phyloP scores from a whole-genome alignment of 768 basidiomycete genomes.

The Rhodotorula babjevae region DNA sequence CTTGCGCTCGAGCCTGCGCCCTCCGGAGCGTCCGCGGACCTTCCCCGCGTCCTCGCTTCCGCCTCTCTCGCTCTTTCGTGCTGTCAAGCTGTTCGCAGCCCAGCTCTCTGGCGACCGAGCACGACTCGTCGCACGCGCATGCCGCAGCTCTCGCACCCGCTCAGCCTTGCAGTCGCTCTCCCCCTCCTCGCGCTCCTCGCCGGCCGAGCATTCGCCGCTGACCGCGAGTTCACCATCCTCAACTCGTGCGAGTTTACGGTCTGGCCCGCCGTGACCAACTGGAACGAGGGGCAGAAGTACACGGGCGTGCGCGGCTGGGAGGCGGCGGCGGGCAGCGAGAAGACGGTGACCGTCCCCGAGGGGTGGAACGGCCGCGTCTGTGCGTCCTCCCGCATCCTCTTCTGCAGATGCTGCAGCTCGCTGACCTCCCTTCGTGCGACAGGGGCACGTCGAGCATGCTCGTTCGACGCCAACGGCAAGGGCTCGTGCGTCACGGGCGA shows the following conservation, averaged over 20 bases:
- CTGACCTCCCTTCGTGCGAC: not conserved
- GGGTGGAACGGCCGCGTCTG: conserved; percentile 11
- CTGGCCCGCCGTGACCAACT: not conserved
- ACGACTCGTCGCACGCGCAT: too few relatives aligned
- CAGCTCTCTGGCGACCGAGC: too few relatives aligned
- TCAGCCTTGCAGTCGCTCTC: too few relatives aligned
- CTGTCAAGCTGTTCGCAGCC: too few relatives aligned
- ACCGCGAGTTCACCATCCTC: conserved; percentile 7
- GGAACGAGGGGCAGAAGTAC: not conserved
- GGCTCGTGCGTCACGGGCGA: conserved; percentile 20
- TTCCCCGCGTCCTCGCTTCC: too few relatives aligned
- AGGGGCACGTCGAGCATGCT: conserved; percentile 11
- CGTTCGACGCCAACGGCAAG: not conserved
- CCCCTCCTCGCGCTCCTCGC: not conserved
- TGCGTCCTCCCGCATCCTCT: not conserved
- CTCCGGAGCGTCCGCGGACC: too few relatives aligned
- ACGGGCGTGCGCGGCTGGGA: conserved; percentile 5
- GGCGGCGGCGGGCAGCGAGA: not conserved
- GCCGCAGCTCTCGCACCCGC: too few relatives aligned
- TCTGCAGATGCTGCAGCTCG: fast-evolving
- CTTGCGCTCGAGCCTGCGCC: too few relatives aligned
- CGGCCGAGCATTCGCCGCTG: not conserved
- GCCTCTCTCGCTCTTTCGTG: too few relatives aligned
- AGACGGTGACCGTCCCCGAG: not conserved
- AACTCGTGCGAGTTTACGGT: not conserved